These are phyloP conservation scores for Mycena chlorophos DNA, from an alignment of 768 basidiomycete genomes.

Conservation along the genomic window DNA sequence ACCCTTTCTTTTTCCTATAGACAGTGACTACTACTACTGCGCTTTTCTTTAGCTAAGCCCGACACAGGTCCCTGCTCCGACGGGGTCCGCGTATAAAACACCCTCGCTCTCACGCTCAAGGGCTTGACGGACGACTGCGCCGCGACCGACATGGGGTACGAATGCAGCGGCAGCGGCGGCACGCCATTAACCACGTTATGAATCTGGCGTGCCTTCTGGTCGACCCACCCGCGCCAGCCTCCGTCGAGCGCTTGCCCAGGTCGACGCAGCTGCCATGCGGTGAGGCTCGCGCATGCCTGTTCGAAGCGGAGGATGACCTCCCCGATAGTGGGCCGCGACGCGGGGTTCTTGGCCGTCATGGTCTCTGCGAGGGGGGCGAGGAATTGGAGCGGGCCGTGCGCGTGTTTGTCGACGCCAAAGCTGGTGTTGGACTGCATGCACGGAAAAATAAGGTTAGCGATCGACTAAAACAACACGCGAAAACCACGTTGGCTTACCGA, in stretches of 20 bases:
- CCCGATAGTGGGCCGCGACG: constrained; percentile 30
- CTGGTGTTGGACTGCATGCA: neutral
- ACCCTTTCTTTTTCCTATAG: neutral
- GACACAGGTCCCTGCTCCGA: neutral
- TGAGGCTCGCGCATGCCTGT: constrained; percentile 16
- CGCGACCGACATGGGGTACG: neutral
- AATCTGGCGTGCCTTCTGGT: constrained; percentile 10
- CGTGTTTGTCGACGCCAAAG: constrained; percentile 2
- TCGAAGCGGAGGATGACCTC: constrained; percentile 27
- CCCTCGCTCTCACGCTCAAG: constrained; percentile 12
- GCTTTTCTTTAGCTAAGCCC: neutral
- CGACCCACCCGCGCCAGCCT: constrained; percentile 9
- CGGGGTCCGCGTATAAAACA: constrained; percentile 16
- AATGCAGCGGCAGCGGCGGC: constrained; percentile 1
- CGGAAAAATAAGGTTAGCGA: constrained; percentile 1
- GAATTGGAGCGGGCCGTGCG: constrained; percentile 26
- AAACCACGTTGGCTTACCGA: neutral
- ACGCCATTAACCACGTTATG: constrained; percentile 9
- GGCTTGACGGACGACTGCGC: neutral
- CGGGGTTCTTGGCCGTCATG: constrained; percentile 32
- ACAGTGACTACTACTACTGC: constrained; percentile 26
- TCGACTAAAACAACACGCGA: neutral
- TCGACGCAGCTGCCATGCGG: constrained; percentile 25
- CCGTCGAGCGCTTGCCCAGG: constrained; percentile 16
- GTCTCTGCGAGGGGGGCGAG: constrained; percentile 26